Evolutionary conservation across 768 basidiomycete genomes (phyloP).

Genomic region (Phlegmacium glaucopus): DNA sequence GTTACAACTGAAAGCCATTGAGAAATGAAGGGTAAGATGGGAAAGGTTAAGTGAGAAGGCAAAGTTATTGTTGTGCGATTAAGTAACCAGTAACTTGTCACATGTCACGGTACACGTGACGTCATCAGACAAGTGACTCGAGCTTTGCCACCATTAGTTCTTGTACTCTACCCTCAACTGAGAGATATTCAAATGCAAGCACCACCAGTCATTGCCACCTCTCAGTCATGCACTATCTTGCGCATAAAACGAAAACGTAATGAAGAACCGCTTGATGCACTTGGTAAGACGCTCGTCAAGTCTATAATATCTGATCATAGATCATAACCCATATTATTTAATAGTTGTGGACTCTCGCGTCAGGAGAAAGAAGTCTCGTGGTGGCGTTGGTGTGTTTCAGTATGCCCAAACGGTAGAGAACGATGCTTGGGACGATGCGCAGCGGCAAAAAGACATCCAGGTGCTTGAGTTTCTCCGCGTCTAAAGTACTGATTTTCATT

Average conservation of each 20-base stretch:
- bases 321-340: slow-evolving; percentile 4
- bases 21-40: too few relatives aligned
- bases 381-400: slow-evolving; percentile 63
- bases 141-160: too few relatives aligned
- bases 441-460: slow-evolving; percentile 56
- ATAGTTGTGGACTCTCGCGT: slow-evolving; percentile 62
- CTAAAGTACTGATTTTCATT: background rate
- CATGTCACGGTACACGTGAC: background rate
- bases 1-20: too few relatives aligned
- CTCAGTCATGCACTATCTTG: slow-evolving; percentile 62
- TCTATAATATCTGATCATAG: slow-evolving; percentile 1
- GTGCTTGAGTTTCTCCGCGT: slow-evolving; percentile 30
- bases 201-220: slow-evolving; percentile 12
- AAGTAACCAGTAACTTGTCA: background rate
- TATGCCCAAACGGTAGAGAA: slow-evolving; percentile 79
- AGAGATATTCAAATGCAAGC: slow-evolving; percentile 6
- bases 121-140: background rate
- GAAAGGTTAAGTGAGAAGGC: too few relatives aligned
- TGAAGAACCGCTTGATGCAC: slow-evolving; percentile 79
- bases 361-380: slow-evolving; percentile 60
- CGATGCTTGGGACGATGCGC: slow-evolving; percentile 62
- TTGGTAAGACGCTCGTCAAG: slow-evolving; percentile 50
- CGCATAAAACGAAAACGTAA: slow-evolving; percentile 82
- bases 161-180: background rate
- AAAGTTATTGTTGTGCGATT: background rate